Evolutionary conservation across 768 basidiomycete species (phyloP).

Genomic region (Podaxis sp.): DNA sequence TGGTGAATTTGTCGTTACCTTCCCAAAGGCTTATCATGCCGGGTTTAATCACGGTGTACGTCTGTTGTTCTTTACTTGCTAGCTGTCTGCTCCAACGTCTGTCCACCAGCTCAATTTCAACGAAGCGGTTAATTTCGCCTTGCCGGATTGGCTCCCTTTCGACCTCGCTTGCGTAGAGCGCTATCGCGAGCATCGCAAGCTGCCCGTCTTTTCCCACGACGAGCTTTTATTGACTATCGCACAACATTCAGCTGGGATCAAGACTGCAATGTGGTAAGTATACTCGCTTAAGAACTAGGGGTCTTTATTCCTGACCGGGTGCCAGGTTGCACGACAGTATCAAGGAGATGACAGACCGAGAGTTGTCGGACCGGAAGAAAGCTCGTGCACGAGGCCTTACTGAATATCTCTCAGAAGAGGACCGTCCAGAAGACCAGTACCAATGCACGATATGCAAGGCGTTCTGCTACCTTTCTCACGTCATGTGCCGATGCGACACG

Average conservation of each 20-base stretch:
- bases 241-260: slow-evolving; percentile 88
- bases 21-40: slow-evolving; percentile 96
- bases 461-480: slow-evolving; percentile 93
- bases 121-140: slow-evolving; percentile 97
- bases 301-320: slow-evolving; percentile 5
- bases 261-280: slow-evolving; percentile 87
- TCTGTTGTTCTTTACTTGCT: slow-evolving; percentile 15
- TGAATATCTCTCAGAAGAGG: slow-evolving; percentile 73
- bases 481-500: slow-evolving; percentile 75
- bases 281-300: background rate
- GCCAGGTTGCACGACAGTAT: slow-evolving; percentile 80
- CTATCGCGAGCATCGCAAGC: slow-evolving; percentile 86
- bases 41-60: slow-evolving; percentile 98
- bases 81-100: slow-evolving; percentile 18
- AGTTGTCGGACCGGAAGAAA: slow-evolving; percentile 60
- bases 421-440: slow-evolving; percentile 90
- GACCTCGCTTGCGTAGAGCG: slow-evolving; percentile 86
- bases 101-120: slow-evolving; percentile 86
- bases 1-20: slow-evolving; percentile 96
- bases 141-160: slow-evolving; percentile 89
- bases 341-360: slow-evolving; percentile 84
- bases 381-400: slow-evolving; percentile 56
- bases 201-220: slow-evolving; percentile 97
- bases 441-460: slow-evolving; percentile 92
- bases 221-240: slow-evolving; percentile 97